Percentiles rank a stretch among this genome's conserved stretches.
phyloP scores from a whole-genome alignment of 257 asterid genomes.

The Salvia hispanica region DNA sequence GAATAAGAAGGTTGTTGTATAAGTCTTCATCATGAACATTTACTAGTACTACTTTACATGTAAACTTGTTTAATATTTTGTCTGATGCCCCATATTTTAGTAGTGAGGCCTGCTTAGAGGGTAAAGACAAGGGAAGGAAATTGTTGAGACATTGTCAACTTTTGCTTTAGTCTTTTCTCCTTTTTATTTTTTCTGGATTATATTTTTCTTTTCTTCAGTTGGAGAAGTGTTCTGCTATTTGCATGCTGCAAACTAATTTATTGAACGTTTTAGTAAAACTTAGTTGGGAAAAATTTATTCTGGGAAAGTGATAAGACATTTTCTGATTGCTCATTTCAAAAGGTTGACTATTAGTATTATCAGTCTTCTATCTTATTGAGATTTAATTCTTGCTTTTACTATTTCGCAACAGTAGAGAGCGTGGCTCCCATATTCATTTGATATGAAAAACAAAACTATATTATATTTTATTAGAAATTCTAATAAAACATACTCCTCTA shows the following conservation, averaged over 20 bases:
- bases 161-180: neutral
- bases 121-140: neutral
- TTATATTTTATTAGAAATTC: too few relatives aligned
- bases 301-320: too few relatives aligned
- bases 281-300: too few relatives aligned
- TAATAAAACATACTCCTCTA: too few relatives aligned
- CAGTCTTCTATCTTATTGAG: too few relatives aligned
- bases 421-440: too few relatives aligned
- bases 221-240: neutral
- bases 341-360: too few relatives aligned
- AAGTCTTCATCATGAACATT: neutral
- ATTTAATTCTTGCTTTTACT: too few relatives aligned
- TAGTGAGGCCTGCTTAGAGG: neutral
- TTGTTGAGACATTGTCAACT: neutral
- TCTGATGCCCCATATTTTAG: neutral
- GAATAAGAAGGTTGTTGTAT: neutral
- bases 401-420: too few relatives aligned
- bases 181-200: conserved; percentile 5
- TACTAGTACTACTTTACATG: neutral
- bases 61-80: neutral
- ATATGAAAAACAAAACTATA: too few relatives aligned
- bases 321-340: too few relatives aligned
- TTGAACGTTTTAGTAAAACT: too few relatives aligned
- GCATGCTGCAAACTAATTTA: neutral
- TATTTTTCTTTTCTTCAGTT: neutral